Conservation (phyloP, 164 flowering plant genomes). For the Pachysandra terminalis region DNA sequence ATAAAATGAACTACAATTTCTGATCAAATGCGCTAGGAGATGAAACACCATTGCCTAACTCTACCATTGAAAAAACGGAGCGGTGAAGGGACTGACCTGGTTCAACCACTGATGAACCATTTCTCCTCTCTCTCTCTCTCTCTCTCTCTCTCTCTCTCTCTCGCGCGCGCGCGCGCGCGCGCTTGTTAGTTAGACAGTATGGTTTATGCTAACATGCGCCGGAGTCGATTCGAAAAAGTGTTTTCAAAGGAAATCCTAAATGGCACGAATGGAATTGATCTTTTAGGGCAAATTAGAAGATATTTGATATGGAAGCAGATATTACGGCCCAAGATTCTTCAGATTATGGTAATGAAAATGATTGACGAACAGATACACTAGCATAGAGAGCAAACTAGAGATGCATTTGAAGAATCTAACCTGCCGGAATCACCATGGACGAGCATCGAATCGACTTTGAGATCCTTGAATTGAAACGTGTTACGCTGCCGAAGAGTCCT, state of each 20-base stretch:
- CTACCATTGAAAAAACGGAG: too few relatives aligned
- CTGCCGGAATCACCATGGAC: constrained; percentile 23
- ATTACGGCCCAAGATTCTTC: background rate
- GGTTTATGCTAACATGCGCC: background rate
- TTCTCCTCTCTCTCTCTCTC: background rate
- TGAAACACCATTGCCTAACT: too few relatives aligned
- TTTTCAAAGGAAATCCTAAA: background rate
- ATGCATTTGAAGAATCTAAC: constrained; percentile 7
- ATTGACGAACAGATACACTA: background rate
- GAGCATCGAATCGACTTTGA: constrained; percentile 17
- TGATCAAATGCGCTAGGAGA: background rate
- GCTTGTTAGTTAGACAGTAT: background rate
- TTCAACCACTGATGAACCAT: background rate
- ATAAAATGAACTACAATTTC: background rate
- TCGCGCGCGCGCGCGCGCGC: too few relatives aligned
- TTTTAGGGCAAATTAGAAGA: background rate
- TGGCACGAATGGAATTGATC: background rate
- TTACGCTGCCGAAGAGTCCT: constrained; percentile 24
- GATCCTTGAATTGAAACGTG: constrained; percentile 22
- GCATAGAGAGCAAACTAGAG: background rate
- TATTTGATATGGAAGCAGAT: background rate
- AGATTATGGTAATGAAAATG: background rate
- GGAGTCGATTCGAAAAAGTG: background rate
- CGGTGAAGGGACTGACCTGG: background rate
- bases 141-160: too few relatives aligned